phyloP scores from a whole-genome alignment of 176 grass and related monocot species.

The Puccinellia tenuiflora region DNA sequence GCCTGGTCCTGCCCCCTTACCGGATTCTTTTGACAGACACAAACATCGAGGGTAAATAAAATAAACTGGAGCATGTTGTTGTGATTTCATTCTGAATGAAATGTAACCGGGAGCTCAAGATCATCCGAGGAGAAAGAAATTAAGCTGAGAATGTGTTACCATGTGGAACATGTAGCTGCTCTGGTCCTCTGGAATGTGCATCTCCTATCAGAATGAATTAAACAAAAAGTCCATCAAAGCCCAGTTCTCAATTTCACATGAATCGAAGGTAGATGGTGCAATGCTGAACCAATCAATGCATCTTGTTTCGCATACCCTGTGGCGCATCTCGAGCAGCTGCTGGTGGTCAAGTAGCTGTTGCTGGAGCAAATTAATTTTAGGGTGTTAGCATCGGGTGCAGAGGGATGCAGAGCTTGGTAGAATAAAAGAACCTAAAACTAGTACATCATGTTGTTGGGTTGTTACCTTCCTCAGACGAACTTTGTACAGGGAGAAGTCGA shows the following conservation, averaged over 20 bases:
- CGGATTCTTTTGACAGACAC: background rate
- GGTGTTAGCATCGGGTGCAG: background rate
- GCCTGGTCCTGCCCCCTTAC: background rate
- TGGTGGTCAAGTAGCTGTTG: conserved; percentile 54
- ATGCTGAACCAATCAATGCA: background rate
- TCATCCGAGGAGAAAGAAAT: background rate
- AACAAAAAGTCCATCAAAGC: background rate
- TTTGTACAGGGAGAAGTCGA: conserved; percentile 52
- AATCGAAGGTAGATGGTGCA: background rate
- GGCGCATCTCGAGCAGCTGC: conserved; percentile 40
- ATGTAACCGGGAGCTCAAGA: background rate
- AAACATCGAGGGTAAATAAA: background rate
- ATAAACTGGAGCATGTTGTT: background rate
- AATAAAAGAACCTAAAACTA: background rate
- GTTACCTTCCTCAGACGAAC: conserved; percentile 54
- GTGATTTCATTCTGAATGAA: background rate
- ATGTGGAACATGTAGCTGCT: conserved; percentile 42
- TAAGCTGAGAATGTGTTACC: conserved; percentile 11
- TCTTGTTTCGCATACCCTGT: conserved; percentile 40
- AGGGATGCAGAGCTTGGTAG: background rate
- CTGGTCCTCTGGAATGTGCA: conserved; percentile 33
- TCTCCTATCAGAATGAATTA: conserved; percentile 15
- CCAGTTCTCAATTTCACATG: background rate
- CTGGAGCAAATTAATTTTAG: conserved; percentile 18
- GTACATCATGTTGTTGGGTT: background rate